Evolutionary conservation across 208 protist genomes (phyloP), one percentile per base, ranked within the genome.

Genomic region (Blastocrithidia nonstop): DNA sequence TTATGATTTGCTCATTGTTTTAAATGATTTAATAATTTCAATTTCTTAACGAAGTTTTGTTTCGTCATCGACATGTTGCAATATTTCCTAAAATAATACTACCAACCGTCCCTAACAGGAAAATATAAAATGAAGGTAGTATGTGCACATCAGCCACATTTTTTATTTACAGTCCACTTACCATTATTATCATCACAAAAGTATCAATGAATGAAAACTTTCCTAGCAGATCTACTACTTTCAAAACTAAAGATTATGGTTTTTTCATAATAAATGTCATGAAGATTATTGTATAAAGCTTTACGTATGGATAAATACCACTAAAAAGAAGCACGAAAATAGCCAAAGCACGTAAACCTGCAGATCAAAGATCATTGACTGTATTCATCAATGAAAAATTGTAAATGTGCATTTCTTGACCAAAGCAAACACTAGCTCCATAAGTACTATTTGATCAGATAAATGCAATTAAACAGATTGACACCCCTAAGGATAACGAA

Each of bases 151-250:
- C 52, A 0, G 61, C 76, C 9, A 74, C 42, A 32, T 57, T 38
- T 1, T 13, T 38, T 4, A 95, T 59, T 27, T 56, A 49, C 32
- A 96, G 80, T 1, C 88, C 88, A 5, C 80, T 61, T 16, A 93
- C 71, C 81, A 97, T 94, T 41, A 96, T 63, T 15, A 92, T 57
- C 58, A 97, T 56, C 28, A 96, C 85, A 45, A 86, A 94, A 6
- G 68, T 72, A 66, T 97, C 93, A 32, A 97, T 58, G 16, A 97
- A 62, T 3, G 88, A 96, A 56, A 94, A 94, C 69, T 97, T 96
- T 36, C 91, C 91, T 6, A 91, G 19, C 11, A 51, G 58, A 60
- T 97, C 93, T 31, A 97, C 76, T 4, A 81, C 35, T 22, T 47
- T 45, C 0, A 97, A 61, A 0, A 74, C 26, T 11, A 17, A 24